Evolutionary conservation across 306 rosid species (phyloP), one percentile per base, ranked within the genome.

Genomic region (Cicer yamashitae): DNA sequence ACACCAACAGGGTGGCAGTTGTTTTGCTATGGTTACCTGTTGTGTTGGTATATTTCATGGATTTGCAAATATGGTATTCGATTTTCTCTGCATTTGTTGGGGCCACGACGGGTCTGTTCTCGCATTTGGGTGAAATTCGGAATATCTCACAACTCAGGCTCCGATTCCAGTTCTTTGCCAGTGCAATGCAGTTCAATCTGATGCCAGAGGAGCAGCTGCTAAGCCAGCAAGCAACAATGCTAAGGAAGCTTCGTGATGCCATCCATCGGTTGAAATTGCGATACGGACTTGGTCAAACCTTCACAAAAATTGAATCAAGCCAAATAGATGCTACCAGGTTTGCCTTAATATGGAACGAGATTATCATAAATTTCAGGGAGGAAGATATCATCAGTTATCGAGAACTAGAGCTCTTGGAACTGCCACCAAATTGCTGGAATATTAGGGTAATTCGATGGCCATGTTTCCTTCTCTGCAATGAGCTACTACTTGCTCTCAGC

Each of bases 331-430:
- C 92, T 51, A 89, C 96, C 65, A 81, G 87, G 83, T 93, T 93
- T 88, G 98, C 98, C 73, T 80, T 93, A 77, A 91, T 93, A 76
- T 93, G 98, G 98, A 93, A 93, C 86, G 98, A 91, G 89, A 89
- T 93, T 69, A 79, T 91, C 67, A 82, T 77, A 73, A 83, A 94
- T 69, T 89, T 93, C 82, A 89, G 98, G 92, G 96, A 93, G 87
- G 98, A 93, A 85, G 98, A 93, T 87, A 84, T 91, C 60, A 89
- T 93, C 74, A 89, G 92, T 66, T 94, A 93, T 81, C 65, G 57
- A 69, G 98, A 93, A 76, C 78, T 76, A 1, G 97, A 91, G 85
- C 96, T 91, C 61, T 44, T 93, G 87, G 96, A 88, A 79, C 87
- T 93, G 66, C 88, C 94, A 8, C 97, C 94, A 63, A 93, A 91